Base-by-base conservation (phyloP, 2,329 filamentous ascomycete genomes). In the Ilyonectria mors-panacis region DNA sequence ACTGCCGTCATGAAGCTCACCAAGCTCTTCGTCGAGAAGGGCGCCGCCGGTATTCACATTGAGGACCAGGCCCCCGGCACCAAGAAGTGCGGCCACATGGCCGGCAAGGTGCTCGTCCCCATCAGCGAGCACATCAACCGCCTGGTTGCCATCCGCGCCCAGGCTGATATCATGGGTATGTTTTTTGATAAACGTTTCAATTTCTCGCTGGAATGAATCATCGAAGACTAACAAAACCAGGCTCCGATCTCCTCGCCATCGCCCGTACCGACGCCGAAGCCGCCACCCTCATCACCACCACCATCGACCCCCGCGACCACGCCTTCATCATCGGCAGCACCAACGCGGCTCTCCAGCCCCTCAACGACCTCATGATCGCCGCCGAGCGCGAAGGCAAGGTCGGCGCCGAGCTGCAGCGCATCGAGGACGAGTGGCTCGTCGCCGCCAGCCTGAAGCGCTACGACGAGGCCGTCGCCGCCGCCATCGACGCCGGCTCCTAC, bases 1-100 rank as follows among this genome's bases (percentile, higher is more conserved):
- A 98, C 96, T n/a, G 96, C 96, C 63, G 93, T 98, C 76, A 98
- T 99, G 96, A 99, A 98, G 88, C 90, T 99, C 75, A 98, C 96
- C 71, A 98, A 98, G 87, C 89, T 98, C 64, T 98, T 99, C 81
- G 85, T 98, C 72, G 96, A 99, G 86, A 94, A 95, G 82, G 96
- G 96, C 75, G 96, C 96, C 51, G 96, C 96, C 47, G 96, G 96
- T 73, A 98, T 99, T 78, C 96, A 99, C 84, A 98, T 99, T 75
- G 96, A 99, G 84, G 96, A 99, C 81, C 96, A 98, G 84, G 95
- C 96, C 4, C 95, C 96, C 3, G 96, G 96, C 61, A 98, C 96
- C 56, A 99, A 99, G 90, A 99, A 99, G 89, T 99, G 96, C 81
- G 96, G 96, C 70, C 96, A 98, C 85, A 98, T 98, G 96, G 96